Conservation (phyloP, 1,284 basidiomycete genomes). For the Leccinum angustisporum region DNA sequence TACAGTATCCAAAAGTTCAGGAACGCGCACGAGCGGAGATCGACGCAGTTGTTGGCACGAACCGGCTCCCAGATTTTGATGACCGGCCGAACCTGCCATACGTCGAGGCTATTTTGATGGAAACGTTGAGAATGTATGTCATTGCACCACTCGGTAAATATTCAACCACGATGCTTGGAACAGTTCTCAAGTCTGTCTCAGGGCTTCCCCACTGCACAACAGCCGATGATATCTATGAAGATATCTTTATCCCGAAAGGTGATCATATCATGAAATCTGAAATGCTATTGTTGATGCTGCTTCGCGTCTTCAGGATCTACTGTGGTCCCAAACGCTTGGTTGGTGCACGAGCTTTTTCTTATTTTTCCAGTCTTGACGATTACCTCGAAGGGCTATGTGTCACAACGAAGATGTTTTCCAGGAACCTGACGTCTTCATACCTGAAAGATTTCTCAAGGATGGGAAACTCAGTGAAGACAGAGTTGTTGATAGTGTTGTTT, state of each 20-base stretch:
- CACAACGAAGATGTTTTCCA: conserved; percentile 41
- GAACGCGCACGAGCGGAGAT: conserved; percentile 44
- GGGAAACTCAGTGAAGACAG: conserved; percentile 35
- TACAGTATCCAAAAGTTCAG: conserved; percentile 46
- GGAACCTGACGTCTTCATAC: conserved; percentile 42
- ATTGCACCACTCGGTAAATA: conserved; percentile 33
- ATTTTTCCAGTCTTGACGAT: neutral
- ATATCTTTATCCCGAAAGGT: conserved; percentile 45
- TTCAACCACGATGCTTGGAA: neutral
- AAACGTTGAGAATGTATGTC: conserved; percentile 49
- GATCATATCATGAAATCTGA: neutral
- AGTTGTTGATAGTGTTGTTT: conserved; percentile 33
- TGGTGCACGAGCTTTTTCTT: neutral
- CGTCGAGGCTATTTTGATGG: conserved; percentile 49
- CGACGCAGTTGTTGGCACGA: conserved; percentile 37
- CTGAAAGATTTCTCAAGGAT: conserved; percentile 38
- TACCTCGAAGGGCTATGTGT: conserved; percentile 40
- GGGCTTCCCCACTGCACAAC: conserved; percentile 44
- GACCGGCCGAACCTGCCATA: conserved; percentile 44
- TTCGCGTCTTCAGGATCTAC: conserved; percentile 28
- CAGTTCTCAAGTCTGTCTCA: conserved; percentile 12
- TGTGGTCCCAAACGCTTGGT: conserved; percentile 49
- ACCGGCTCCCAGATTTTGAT: conserved; percentile 40
- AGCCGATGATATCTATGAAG: conserved; percentile 43
- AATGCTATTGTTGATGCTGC: neutral